These are phyloP conservation scores for Quercus agrifolia DNA, from an alignment of 306 rosid genomes.

Conservation along the genomic window DNA sequence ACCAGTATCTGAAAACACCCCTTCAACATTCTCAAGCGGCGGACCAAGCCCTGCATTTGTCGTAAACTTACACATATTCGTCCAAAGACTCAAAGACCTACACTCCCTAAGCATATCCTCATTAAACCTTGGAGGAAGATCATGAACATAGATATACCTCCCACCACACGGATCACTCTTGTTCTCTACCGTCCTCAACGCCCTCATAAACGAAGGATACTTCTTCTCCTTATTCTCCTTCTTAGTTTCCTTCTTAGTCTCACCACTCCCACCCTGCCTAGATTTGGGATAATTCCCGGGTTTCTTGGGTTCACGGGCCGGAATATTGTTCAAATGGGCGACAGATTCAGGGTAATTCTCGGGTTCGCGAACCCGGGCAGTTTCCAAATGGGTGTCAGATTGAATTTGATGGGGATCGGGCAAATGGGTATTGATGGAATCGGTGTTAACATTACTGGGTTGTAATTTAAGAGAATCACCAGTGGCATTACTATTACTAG, in stretches of 20 bases:
- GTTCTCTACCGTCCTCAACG: slow-evolving; percentile 67
- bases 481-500: slow-evolving; percentile 12
- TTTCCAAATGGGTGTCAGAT: background rate
- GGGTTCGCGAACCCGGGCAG: slow-evolving; percentile 23
- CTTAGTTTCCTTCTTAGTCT: background rate
- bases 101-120: slow-evolving; percentile 96
- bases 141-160: slow-evolving; percentile 85
- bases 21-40: slow-evolving; percentile 88
- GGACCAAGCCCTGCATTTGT: slow-evolving; percentile 96
- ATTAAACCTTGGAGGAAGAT: slow-evolving; percentile 85
- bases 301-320: no score
- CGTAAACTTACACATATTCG: slow-evolving; percentile 95
- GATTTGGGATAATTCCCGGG: no score
- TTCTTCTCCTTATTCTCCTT: background rate
- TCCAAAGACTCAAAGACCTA: slow-evolving; percentile 79
- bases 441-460: slow-evolving; percentile 26
- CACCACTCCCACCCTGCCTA: no score
- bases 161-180: slow-evolving; percentile 99
- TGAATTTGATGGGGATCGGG: slow-evolving; percentile 11
- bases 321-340: no score
- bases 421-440: slow-evolving; percentile 24
- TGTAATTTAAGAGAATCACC: slow-evolving; percentile 32
- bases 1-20: slow-evolving; percentile 76
- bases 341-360: background rate
- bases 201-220: slow-evolving; percentile 65